Base-by-base conservation (phyloP, 306 rosid genomes). In the Sindora glabra region DNA sequence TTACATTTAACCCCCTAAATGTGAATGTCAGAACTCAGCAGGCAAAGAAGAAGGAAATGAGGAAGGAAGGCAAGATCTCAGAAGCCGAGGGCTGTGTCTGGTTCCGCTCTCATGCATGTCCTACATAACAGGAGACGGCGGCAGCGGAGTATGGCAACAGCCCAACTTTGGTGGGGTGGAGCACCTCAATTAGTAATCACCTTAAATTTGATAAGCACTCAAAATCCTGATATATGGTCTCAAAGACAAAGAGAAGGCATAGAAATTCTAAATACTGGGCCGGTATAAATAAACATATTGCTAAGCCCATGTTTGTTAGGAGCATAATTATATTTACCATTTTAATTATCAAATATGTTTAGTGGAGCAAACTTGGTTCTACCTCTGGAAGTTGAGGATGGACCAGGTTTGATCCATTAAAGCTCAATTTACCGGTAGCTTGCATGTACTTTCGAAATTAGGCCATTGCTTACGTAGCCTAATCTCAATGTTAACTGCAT, bases 361-460 rank as follows among this genome's bases (percentile, higher is more conserved):
- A 67, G 65, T 80, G 94, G 94, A 81, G 77, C 94, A 85, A 85
- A 83, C 81, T 89, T 89, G 88, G 83, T 83, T n/a, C 84, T 64
- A 55, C 67, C 68, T 51, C 56, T 37, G 22, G 22, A 62, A 50
- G 17, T 38, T 18, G 56, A 60, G 81, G 80, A 83, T 78, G 74
- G 88, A 85, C 88, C 94, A 82, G 76, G 78, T 89, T 83, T 85
- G 88, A 80, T 89, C 90, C 96, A 72, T 89, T 73, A 74, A 80
- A 48, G 38, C 69, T 44, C 41, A 21, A 61, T 79, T 67, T 70
- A 56, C 48, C 57, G 24, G 57, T 55, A 55, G 52, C 41, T 45
- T 64, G 25, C 10, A 1, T 32, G 5, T 56, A 36, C 23, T 5
- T 60, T 69, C 21, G 33, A 50, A 2, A 21, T 10, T 18, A 16